phyloP scores from a whole-genome alignment of 225 moss, liverwort and hornwort species.

The Polytrichum formosum region DNA sequence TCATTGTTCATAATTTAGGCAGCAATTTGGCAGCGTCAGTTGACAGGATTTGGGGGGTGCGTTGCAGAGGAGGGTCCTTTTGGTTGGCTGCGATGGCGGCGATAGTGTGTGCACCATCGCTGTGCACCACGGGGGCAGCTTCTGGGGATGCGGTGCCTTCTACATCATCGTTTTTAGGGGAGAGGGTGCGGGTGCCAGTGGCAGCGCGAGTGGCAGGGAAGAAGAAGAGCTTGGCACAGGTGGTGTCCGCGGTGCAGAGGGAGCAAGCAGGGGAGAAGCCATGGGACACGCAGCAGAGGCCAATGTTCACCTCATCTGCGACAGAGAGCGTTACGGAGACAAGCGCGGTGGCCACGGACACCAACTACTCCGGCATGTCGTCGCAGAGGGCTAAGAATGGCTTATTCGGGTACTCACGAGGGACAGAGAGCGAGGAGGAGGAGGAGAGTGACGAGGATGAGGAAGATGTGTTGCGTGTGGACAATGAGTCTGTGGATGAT shows the following conservation, averaged over 20 bases:
- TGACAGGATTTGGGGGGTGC: too few relatives aligned
- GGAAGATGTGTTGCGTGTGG: constrained; percentile 50
- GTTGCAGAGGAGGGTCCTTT: too few relatives aligned
- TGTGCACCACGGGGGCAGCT: constrained; percentile 35
- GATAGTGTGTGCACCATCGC: constrained; percentile 45
- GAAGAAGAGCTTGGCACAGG: background rate
- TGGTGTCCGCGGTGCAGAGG: constrained; percentile 10
- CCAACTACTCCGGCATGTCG: constrained; percentile 23
- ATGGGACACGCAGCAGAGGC: constrained; percentile 36
- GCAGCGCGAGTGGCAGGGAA: background rate
- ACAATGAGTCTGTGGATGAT: constrained; percentile 54
- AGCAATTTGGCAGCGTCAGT: too few relatives aligned
- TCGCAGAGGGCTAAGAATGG: constrained; percentile 34
- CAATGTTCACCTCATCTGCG: constrained; percentile 10
- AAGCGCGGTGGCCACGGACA: constrained; percentile 38
- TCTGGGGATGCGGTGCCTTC: constrained; percentile 12
- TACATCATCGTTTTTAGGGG: constrained; percentile 2
- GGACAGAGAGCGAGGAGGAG: constrained; percentile 55
- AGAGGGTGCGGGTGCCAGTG: constrained; percentile 4
- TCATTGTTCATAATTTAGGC: too few relatives aligned
- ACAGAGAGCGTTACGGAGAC: constrained; percentile 23
- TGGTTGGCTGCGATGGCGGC: constrained; percentile 27
- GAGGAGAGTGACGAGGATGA: constrained; percentile 46
- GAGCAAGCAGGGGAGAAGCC: constrained; percentile 33
- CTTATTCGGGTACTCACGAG: constrained; percentile 57